These are phyloP conservation scores for Pseudogymnoascus sp. DNA, from an alignment of 2,329 filamentous ascomycete species.

Conservation along the genomic window DNA sequence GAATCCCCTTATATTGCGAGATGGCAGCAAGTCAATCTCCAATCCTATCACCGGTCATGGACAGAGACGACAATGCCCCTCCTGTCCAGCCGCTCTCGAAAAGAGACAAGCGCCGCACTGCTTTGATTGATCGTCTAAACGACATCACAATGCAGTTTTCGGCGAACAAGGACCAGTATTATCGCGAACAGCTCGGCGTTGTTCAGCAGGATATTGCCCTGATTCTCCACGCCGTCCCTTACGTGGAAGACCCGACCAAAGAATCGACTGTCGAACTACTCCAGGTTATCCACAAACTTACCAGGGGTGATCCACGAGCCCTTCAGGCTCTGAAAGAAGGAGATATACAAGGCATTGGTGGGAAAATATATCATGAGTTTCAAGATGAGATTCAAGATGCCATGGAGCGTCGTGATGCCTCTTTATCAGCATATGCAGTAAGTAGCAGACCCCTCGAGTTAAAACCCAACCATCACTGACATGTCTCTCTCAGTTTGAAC, in stretches of 20 bases:
- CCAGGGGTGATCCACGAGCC: conserved; percentile 28
- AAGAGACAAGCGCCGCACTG: conserved; percentile 81
- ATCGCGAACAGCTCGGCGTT: conserved; percentile 81
- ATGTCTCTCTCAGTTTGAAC: conserved; percentile 45
- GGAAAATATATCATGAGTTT: conserved; percentile 78
- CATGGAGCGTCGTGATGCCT: conserved; percentile 78
- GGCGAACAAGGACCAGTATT: conserved; percentile 73
- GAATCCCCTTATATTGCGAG: background rate
- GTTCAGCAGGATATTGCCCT: conserved; percentile 87
- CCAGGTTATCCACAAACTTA: conserved; percentile 28
- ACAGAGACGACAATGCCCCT: conserved; percentile 9
- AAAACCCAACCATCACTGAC: conserved; percentile 17
- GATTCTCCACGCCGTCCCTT: conserved; percentile 78
- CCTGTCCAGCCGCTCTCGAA: conserved; percentile 50
- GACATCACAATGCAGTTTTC: conserved; percentile 71
- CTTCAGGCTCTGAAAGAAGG: conserved; percentile 27
- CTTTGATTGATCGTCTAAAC: conserved; percentile 70
- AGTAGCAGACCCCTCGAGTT: conserved; percentile 26
- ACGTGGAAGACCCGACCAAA: conserved; percentile 61
- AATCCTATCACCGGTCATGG: background rate
- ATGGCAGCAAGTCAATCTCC: conserved; percentile 5
- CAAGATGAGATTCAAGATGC: conserved; percentile 80
- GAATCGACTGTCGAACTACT: conserved; percentile 39
- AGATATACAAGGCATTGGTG: conserved; percentile 52
- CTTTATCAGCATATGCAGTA: conserved; percentile 76